These are phyloP conservation scores for Coelastrella sp. DNA, from an alignment of 139 green algal genomes.

Conservation along the genomic window DNA sequence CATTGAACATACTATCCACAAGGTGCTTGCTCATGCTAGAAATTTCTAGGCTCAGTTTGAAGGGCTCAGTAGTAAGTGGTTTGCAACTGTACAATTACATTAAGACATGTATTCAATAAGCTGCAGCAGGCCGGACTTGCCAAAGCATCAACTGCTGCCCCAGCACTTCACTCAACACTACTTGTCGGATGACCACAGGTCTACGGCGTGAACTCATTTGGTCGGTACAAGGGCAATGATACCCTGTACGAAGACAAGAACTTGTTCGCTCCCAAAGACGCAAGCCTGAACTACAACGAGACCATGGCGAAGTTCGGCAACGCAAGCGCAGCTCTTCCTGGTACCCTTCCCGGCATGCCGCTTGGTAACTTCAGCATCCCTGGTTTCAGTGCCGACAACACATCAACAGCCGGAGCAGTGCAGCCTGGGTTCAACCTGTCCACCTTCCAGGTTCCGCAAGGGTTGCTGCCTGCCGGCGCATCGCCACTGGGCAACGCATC, in stretches of 20 bases:
- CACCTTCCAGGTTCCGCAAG: not conserved
- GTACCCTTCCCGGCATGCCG: not conserved
- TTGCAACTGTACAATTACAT: too few relatives aligned
- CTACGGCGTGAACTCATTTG: not conserved
- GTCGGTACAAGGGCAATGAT: conserved; percentile 11
- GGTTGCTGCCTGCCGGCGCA: not conserved
- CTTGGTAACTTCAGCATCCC: conserved; percentile 16
- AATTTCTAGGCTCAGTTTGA: too few relatives aligned
- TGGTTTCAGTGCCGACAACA: not conserved
- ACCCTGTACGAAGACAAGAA: conserved; percentile 34
- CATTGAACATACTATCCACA: too few relatives aligned
- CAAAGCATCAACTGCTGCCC: not conserved
- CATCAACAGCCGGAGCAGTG: not conserved
- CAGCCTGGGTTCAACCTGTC: not conserved
- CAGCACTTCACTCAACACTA: not conserved
- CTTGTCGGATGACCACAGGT: not conserved
- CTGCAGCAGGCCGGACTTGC: too few relatives aligned
- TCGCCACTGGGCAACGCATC: not conserved
- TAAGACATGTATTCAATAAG: too few relatives aligned
- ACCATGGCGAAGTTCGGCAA: not conserved
- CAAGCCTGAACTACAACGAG: conserved; percentile 15
- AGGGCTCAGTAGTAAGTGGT: too few relatives aligned
- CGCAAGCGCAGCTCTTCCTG: not conserved
- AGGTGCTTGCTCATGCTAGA: too few relatives aligned
- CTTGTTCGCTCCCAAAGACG: not conserved